Conservation (phyloP, 805 yeast genomes). For the Candida rishiriensis region DNA sequence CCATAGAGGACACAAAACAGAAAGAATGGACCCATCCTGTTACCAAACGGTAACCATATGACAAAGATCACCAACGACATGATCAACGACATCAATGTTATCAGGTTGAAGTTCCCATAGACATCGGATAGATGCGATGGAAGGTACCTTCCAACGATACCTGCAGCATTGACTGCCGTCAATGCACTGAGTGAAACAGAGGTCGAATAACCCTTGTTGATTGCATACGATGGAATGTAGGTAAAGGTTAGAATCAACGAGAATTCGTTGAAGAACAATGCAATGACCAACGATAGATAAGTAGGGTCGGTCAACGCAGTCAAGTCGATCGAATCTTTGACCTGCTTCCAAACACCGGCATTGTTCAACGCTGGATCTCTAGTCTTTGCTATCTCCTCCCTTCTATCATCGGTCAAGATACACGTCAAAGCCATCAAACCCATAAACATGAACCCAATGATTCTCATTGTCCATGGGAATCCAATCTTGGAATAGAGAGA, state of each 20-base stretch:
- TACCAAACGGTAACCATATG: conserved; percentile 63
- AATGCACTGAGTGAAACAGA: conserved; percentile 38
- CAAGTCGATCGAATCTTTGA: conserved; percentile 34
- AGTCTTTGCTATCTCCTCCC: conserved; percentile 15
- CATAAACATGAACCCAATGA: conserved; percentile 44
- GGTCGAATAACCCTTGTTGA: conserved; percentile 42
- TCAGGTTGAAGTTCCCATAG: conserved; percentile 42
- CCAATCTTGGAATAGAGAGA: conserved; percentile 47
- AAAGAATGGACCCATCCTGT: conserved; percentile 37
- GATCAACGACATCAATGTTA: conserved; percentile 34
- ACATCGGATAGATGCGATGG: conserved; percentile 43
- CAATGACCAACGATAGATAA: conserved; percentile 36
- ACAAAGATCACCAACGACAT: conserved; percentile 41
- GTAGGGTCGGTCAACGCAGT: conserved; percentile 37
- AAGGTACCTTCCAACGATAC: conserved; percentile 42
- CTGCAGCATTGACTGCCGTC: conserved; percentile 39
- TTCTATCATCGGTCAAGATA: conserved; percentile 28
- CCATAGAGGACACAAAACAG: conserved; percentile 54
- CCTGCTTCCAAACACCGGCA: conserved; percentile 12
- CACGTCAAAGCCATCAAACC: conserved; percentile 27
- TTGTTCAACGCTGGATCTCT: conserved; percentile 11
- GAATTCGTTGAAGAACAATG: conserved; percentile 46
- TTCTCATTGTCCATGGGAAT: conserved; percentile 56
- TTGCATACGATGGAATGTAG: conserved; percentile 55
- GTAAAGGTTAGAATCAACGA: conserved; percentile 48